Evolutionary conservation across 2,329 filamentous ascomycete genomes (phyloP), one percentile per base, ranked within the genome.

Genomic region (Cordyceps javanica): DNA sequence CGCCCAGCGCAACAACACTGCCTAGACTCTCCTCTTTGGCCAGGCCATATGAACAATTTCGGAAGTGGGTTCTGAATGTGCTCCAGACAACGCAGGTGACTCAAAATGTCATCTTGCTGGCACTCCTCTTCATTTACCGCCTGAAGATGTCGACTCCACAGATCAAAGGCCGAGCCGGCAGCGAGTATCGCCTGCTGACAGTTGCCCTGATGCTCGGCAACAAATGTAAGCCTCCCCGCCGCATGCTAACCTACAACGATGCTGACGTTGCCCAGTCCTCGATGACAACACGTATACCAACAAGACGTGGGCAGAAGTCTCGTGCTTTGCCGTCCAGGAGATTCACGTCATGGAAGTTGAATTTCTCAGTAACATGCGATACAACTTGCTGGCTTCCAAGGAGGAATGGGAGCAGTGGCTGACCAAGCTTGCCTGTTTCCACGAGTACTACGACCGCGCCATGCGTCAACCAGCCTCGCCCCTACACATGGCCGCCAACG

Each of bases 291-390:
- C 94, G 0, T 99, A 99, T 73, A 97, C 94, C 38, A 99, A 99
- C 77, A 97, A 97, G 78, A 99, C 94, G 0, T 99, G 94, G 94
- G 94, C 93, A 2, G 94, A 99, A 67, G 94, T 99, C 11, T 97
- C 94, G 1, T 89, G 90, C 45, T 96, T 99, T 60, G 86, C 90
- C 1, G 93, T 97, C 13, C 86, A 88, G 60, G 94, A 99, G 72
- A 96, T 99, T 53, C 94, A 99, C 70, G 89, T 97, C 45, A 99
- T 99, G 94, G 94, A 99, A 71, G 94, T 99, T n/a, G 94, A 99
- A 71, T 99, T 99, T 66, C 78, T 99, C 62, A 97, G 93, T 77
- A 97, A 97, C 72, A 96, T 99, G 87, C 86, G 93, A 67, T 99
- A 97, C 73, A 91, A 90, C 65, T 78, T 99, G 8, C 86, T 93